These are phyloP conservation scores for Adansonia madagascariensis DNA, from an alignment of 441 rosid species.

Conservation along the genomic window DNA sequence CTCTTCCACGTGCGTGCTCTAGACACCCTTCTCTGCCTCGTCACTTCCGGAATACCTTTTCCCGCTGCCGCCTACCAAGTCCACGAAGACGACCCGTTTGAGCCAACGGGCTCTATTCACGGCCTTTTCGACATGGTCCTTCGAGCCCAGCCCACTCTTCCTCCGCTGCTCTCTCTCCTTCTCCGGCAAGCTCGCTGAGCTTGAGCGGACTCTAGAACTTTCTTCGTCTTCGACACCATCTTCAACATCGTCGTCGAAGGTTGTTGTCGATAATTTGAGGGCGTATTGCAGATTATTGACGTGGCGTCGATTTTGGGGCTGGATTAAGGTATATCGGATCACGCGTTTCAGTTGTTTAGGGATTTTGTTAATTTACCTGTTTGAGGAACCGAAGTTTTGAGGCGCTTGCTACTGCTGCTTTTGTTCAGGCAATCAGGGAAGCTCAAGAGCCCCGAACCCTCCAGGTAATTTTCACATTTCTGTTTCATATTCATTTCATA, in stretches of 20 bases:
- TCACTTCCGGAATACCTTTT: slow-evolving; percentile 78
- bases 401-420: slow-evolving; percentile 93
- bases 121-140: slow-evolving; percentile 86
- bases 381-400: slow-evolving; percentile 87
- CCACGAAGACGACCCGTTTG: slow-evolving; percentile 80
- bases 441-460: slow-evolving; percentile 96
- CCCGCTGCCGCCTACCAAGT: slow-evolving; percentile 31
- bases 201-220: slow-evolving; percentile 79
- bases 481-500: neutral
- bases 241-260: slow-evolving; percentile 56
- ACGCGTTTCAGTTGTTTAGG: slow-evolving; percentile 83
- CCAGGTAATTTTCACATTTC: slow-evolving; percentile 46
- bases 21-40: slow-evolving; percentile 81
- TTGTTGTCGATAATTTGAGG: slow-evolving; percentile 80
- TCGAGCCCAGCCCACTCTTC: slow-evolving; percentile 76
- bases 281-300: slow-evolving; percentile 90
- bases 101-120: slow-evolving; percentile 84
- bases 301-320: slow-evolving; percentile 86
- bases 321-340: slow-evolving; percentile 78
- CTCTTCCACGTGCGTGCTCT: slow-evolving; percentile 79
- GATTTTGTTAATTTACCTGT: slow-evolving; percentile 93
- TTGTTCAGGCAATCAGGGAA: slow-evolving; percentile 94
- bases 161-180: slow-evolving; percentile 73
- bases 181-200: slow-evolving; percentile 92
- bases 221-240: slow-evolving; percentile 42